Base-by-base conservation (phyloP, 139 green algal genomes). In the Tetradesmus lagerheimii region DNA sequence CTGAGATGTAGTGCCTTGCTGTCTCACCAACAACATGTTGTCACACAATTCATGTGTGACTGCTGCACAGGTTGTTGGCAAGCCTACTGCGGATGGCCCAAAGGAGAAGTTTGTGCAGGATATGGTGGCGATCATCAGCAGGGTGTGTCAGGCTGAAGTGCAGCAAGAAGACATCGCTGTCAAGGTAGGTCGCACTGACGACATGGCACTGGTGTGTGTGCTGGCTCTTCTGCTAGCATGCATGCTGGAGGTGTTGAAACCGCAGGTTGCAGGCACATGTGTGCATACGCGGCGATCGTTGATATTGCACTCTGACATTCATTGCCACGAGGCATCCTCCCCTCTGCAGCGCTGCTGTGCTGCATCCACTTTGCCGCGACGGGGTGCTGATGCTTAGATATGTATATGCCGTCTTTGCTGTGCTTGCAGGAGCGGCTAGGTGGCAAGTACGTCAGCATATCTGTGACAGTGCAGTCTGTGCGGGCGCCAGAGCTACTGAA, bases 361-460 rank as follows among this genome's bases (percentile, higher is more conserved):
- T 9, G 34, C 25, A 41, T 80, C 4, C 20, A n/a, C 2, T 11
- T 11, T 81, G 35, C 35, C 23, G n/a, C n/a, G 3, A 0, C 37
- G 67, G 23, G 5, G 12, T 62, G 8, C 8, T 62, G 47, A 62
- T 62, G 47, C 1, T 62, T 20, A 11, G 57, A 8, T 41, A 34
- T 34, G 18, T 83, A n/a, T n/a, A n/a, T n/a, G n/a, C n/a, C n/a
- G n/a, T n/a, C n/a, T n/a, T n/a, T n/a, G n/a, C n/a, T n/a, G n/a
- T 41, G n/a, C n/a, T 34, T 86, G 80, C 82, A 93, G 91, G 86
- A 94, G 79, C 89, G 94, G 2, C 39, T 95, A 76, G 86, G 86
- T 11, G 94, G 94, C 41, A 94, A 94, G 83, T 96, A 91, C 47
- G 14, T 96, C 14, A 93, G 87, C 83, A 79, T 96, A 23, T 29